These are phyloP conservation scores for Tetramitus jugosus DNA, from an alignment of 208 protist species.

Conservation along the genomic window DNA sequence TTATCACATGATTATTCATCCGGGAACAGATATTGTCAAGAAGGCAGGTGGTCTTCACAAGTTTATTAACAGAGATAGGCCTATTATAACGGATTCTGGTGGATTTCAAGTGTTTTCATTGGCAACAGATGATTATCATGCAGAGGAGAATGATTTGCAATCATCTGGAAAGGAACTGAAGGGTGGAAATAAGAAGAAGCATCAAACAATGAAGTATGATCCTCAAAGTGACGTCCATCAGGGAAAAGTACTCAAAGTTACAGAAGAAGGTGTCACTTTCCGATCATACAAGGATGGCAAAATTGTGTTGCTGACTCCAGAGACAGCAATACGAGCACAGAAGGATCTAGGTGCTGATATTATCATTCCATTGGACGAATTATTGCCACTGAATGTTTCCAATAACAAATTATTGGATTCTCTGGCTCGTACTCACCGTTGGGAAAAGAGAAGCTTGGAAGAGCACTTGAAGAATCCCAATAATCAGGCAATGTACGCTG, in stretches of 20 bases:
- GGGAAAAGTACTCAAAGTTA: not conserved
- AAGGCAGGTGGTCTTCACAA: slow-evolving; percentile 22
- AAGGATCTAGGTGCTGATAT: slow-evolving; percentile 16
- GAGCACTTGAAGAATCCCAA: not conserved
- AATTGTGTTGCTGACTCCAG: not conserved
- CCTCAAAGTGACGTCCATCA: no score
- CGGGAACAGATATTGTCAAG: not conserved
- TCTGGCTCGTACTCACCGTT: slow-evolving; percentile 17
- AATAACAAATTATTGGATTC: not conserved
- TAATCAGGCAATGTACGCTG: slow-evolving; percentile 14
- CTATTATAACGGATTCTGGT: slow-evolving; percentile 25
- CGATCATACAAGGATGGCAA: slow-evolving; percentile 18
- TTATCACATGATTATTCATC: slow-evolving; percentile 24
- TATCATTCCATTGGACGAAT: slow-evolving; percentile 25
- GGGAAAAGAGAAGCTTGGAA: slow-evolving; percentile 4
- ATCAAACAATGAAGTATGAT: no score
- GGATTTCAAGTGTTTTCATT: slow-evolving; percentile 28
- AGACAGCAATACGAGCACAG: not conserved
- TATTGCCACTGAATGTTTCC: not conserved
- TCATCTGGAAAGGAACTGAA: not conserved
- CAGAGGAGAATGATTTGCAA: not conserved
- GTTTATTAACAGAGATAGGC: not conserved
- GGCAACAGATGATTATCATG: not conserved
- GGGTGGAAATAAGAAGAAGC: not conserved
- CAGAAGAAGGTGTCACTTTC: slow-evolving; percentile 21